Conservation (phyloP, 2,329 filamentous ascomycete species). For the Phoma sp. region DNA sequence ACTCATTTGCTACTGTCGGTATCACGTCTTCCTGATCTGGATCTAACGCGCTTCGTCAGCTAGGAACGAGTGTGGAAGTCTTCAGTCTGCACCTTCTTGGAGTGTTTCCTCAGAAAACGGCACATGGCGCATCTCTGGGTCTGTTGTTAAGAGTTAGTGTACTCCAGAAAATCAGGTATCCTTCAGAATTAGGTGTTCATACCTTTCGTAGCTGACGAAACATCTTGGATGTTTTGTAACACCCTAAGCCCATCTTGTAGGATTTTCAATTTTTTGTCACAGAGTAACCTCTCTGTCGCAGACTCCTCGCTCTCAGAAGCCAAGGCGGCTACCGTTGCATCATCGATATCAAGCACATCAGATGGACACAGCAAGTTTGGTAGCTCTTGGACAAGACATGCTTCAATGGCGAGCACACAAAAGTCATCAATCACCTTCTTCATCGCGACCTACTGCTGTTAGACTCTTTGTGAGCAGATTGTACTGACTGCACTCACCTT, state of each 20-base stretch:
- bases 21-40: no score
- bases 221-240: constrained; percentile 3
- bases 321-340: constrained; percentile 17
- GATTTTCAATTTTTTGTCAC: constrained; percentile 24
- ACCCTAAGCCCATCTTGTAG: constrained; percentile 24
- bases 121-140: no score
- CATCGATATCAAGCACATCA: constrained; percentile 26
- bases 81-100: no score
- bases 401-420: constrained; percentile 48
- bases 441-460: constrained; percentile 45
- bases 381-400: constrained; percentile 39
- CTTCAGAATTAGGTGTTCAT: no score
- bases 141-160: no score
- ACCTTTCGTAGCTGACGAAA: no score
- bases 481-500: constrained; percentile 16
- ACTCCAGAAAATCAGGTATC: no score
- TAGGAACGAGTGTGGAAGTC: no score
- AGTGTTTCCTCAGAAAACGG: no score
- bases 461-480: background rate
- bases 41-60: no score
- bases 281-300: constrained; percentile 15
- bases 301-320: constrained; percentile 27
- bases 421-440: constrained; percentile 52
- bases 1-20: no score
- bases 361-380: constrained; percentile 36